Base-by-base conservation (phyloP, 169 alveolate species). In the Eimeria falciformis region DNA sequence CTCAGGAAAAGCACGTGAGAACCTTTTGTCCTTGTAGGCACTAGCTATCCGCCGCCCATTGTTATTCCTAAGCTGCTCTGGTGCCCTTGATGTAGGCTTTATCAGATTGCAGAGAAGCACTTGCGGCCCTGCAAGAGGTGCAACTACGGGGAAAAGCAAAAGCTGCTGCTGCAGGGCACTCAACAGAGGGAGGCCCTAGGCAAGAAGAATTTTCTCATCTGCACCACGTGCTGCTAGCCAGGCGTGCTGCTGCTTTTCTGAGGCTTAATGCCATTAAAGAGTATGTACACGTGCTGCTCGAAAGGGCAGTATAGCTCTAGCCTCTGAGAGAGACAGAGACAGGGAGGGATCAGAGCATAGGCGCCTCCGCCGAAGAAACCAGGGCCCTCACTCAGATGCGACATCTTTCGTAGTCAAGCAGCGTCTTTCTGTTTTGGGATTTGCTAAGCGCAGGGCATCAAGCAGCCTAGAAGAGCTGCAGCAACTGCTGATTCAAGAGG, bases 91-190 rank as follows among this genome's bases (percentile, higher is more conserved):
- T 21, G 50, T 65, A 81, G 89, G 89, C 89, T 33, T 25, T 81
- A 11, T 81, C 77, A 12, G 75, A 81, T 55, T 81, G 89, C 75
- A 81, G 37, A 29, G 89, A 81, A 81, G 89, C 58, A 81, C 7
- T 81, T 47, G 66, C 71, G 29, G 33, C 53, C 37, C 40, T 81
- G 77, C 89, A 81, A 55, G 89, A 56, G 37, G 17, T 29, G 58
- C 71, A 53, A n/a, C 89, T 9, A 21, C 77, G 56, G 33, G 77
- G 37, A 27, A 73, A 50, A 21, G 55, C 50, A 55, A 75, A 71
- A 33, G 89, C 89, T 23, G 89, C 89, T 53, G 89, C 37, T 6
- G 89, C 89, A 2, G 89, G 89, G 58, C 89, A 81, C n/a, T 73
- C 66, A 6, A 33, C 37, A 33, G 77, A 29, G 58, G 37, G 37